Evolutionary conservation across 2,329 filamentous ascomycete genomes (phyloP), one percentile per base, ranked within the genome.

Genomic region (Diatrype stigma): DNA sequence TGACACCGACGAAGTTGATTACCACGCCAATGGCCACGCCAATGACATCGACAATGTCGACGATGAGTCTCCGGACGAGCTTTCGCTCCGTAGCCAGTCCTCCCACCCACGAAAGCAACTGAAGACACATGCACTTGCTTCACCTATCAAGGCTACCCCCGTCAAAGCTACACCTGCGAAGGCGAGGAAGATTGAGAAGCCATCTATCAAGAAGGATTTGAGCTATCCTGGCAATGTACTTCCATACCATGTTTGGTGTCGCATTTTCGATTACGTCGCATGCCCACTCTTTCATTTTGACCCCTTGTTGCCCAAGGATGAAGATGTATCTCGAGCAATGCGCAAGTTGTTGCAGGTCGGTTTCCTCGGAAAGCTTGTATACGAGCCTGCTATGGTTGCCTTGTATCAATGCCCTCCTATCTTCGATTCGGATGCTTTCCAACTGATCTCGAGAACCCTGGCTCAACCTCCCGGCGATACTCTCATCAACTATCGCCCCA

Each of bases 341-440:
- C 45, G 64, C 1, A 75, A 74, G 12, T 78, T 95, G 6, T 68
- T 87, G 10, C 73, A 75, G n/a, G 72, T 80, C 42, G 82, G 87
- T 34, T 74, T 77, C 2, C 71, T 83, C 16, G 92, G 86, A 58
- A 80, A 75, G 47, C 67, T 76, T 2, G 90, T 92, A 51, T 72
- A 80, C 0, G 89, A 91, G 60, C 86, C 90, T 5, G 88, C 88
- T 2, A 69, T 94, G 47, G 84, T 84, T 5, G 85, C 82, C 1
- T 74, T 95, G 5, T 94, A 94, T 65, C 75, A 79, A 45, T 81
- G 76, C 5, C 89, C 89, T 8, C 84, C 84, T 1, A 72, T 94
- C 47, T 46, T 59, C 8, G 42, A 75, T 79, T 52, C 70, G 63
- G 34, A 60, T 70, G 68, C 81, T 3, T 67, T 70, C 34, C 61